phyloP scores from a whole-genome alignment of 2,329 filamentous ascomycete genomes.

The Penicillium griseofulvum region DNA sequence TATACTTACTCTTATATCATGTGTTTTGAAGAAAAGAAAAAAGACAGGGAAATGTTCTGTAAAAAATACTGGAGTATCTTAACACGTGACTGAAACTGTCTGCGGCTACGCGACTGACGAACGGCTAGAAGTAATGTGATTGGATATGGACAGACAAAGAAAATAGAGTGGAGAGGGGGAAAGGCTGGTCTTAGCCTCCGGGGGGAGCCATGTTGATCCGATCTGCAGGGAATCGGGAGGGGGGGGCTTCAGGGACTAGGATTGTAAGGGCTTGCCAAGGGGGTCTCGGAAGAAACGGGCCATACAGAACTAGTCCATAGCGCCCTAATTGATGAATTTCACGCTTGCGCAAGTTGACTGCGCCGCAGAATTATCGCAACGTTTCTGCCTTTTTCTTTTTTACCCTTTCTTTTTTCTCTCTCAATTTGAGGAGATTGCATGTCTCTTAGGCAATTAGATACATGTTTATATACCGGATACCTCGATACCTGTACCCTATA shows the following conservation, averaged over 20 bases:
- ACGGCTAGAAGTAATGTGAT: slow-evolving; percentile 7
- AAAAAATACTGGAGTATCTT: neutral
- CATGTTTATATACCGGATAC: neutral
- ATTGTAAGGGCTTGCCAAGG: slow-evolving; percentile 5
- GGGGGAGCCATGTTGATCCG: slow-evolving; percentile 21
- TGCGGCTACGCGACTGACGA: slow-evolving; percentile 29
- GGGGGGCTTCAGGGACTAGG: slow-evolving; percentile 15
- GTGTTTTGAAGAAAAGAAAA: neutral
- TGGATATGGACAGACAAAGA: slow-evolving; percentile 11
- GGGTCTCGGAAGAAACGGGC: slow-evolving; percentile 6
- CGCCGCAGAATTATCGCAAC: slow-evolving; percentile 7
- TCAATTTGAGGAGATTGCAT: neutral
- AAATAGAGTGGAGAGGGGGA: neutral
- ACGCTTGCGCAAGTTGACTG: slow-evolving; percentile 14
- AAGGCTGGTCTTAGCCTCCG: slow-evolving; percentile 7
- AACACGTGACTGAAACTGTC: slow-evolving; percentile 16
- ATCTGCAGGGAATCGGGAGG: slow-evolving; percentile 25
- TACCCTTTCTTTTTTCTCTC: neutral
- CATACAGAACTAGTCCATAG: neutral
- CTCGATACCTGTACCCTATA: neutral
- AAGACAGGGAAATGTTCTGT: neutral
- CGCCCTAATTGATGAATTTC: slow-evolving; percentile 3
- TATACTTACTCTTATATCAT: too few relatives aligned
- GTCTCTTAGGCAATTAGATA: neutral
- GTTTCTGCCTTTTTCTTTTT: neutral